Conservation (phyloP, 108 stramenopile genomes). For the Nannochloropsis oceanica region DNA sequence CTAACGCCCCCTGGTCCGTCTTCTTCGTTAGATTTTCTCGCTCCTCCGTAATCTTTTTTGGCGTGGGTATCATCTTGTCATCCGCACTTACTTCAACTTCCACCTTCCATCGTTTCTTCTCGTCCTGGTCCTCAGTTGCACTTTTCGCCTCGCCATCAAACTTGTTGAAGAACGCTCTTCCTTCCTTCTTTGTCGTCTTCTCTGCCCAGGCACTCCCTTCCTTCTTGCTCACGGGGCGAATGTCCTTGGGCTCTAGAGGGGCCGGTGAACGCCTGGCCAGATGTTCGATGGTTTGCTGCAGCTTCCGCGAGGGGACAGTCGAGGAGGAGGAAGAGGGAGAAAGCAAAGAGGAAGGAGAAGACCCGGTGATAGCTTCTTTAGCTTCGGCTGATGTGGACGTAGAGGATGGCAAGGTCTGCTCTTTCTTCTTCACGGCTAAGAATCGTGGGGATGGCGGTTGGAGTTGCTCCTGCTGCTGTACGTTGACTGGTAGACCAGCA, state of each 20-base stretch:
- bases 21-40: too few relatives aligned
- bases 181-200: not conserved
- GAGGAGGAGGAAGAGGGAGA: not conserved
- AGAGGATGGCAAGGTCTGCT: not conserved
- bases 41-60: too few relatives aligned
- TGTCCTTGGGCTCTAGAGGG: not conserved
- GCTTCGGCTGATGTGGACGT: not conserved
- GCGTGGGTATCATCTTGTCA: too few relatives aligned
- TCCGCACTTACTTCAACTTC: too few relatives aligned
- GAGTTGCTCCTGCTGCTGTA: too few relatives aligned
- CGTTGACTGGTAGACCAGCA: too few relatives aligned
- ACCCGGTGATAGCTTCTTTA: not conserved
- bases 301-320: not conserved
- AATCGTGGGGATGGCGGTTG: not conserved
- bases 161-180: too few relatives aligned
- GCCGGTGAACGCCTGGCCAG: not conserved
- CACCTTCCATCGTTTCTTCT: too few relatives aligned
- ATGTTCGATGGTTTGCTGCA: not conserved
- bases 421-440: not conserved
- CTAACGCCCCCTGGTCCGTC: too few relatives aligned
- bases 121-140: too few relatives aligned
- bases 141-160: too few relatives aligned
- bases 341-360: not conserved
- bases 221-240: not conserved
- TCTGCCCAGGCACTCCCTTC: not conserved